A percentile compares a stretch with the other conserved stretches of the same genome.
Conservation (phyloP, 768 basidiomycete species). For the Phanerodontia chrysosporium region DNA sequence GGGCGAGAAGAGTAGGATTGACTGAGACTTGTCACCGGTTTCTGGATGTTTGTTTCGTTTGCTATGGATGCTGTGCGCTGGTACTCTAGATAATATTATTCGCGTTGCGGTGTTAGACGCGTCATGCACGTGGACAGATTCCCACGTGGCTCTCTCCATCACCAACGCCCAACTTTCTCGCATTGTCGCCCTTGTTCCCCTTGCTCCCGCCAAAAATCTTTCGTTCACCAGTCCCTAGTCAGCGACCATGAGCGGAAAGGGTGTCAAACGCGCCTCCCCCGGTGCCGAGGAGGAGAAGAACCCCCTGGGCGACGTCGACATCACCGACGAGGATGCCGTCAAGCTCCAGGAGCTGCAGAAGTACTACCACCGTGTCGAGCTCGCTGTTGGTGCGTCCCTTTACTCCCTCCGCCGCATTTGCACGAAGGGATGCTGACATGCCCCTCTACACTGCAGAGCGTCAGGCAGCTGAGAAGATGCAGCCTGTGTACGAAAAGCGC, state of each 20-base stretch:
- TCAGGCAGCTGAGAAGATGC: constrained; percentile 50
- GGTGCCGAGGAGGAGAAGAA: constrained; percentile 71
- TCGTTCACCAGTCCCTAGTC: background rate
- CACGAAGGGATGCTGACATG: background rate
- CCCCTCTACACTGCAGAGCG: constrained; percentile 44
- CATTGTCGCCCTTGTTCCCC: background rate
- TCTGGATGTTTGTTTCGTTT: background rate
- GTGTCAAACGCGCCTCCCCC: constrained; percentile 70
- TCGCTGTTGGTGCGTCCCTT: constrained; percentile 61
- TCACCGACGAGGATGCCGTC: constrained; percentile 67
- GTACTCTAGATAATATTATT: background rate
- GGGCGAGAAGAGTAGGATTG: constrained; percentile 76
- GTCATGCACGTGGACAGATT: background rate
- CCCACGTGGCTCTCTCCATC: constrained; percentile 3
- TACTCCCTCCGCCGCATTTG: background rate
- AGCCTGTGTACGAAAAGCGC: constrained; percentile 66
- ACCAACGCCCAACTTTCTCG: constrained; percentile 1
- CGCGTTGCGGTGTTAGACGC: background rate
- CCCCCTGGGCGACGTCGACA: constrained; percentile 60
- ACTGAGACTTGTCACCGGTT: constrained; percentile 33
- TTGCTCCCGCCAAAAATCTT: constrained; percentile 1
- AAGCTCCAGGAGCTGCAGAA: constrained; percentile 64
- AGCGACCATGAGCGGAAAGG: constrained; percentile 22
- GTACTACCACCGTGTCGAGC: constrained; percentile 65
- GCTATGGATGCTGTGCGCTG: background rate